Base-by-base conservation (phyloP, 106 monocot species). In the Dendrobium nobile region DNA sequence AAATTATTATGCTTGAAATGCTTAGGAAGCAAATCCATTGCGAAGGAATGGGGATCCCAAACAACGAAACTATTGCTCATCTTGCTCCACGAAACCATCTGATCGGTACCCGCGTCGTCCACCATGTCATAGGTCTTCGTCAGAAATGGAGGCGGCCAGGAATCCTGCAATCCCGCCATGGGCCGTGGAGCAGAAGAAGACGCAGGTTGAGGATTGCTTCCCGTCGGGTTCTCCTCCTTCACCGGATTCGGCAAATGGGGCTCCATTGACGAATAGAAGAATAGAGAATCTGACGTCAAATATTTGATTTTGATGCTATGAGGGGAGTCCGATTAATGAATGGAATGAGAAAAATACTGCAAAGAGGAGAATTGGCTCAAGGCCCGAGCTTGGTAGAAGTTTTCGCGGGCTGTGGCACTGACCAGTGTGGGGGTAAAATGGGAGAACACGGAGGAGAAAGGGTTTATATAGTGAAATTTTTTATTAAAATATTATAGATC, bases 1-100 rank as follows among this genome's bases (percentile, higher is more conserved):
- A 92, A 89, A 55, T 89, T 87, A 72, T 80, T 85, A 77, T 89
- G 91, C 88, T 88, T 88, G 88, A 91, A 91, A 78, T 83, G 81
- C 42, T 72, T 82, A 20, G 91, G 88, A 7, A 89, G 76, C 58
- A 87, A 42, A 6, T 41, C 68, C 27, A 78, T 80, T 2, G 84
- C 86, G 67, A 91, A 86, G 27, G 61, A 59, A 43, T 83, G 80
- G 17, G 87, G 73, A 76, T 90, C 80, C 87, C 87, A 87, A 15
- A 90, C 87, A 33, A 85, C 61, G 82, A 90, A 87, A 72, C 88
- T 89, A 37, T 89, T 89, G 41, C 73, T 68, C 18, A 72, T 40
- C 31, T 41, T 78, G 64, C 84, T 84, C 89, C 89, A 89, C 42
- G 86, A 86, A 15, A 89, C 82, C 18, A 84, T 68, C 28, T 5